Evolutionary conservation across 2,329 filamentous ascomycete species (phyloP).

Genomic region (Ascosphaera apis): DNA sequence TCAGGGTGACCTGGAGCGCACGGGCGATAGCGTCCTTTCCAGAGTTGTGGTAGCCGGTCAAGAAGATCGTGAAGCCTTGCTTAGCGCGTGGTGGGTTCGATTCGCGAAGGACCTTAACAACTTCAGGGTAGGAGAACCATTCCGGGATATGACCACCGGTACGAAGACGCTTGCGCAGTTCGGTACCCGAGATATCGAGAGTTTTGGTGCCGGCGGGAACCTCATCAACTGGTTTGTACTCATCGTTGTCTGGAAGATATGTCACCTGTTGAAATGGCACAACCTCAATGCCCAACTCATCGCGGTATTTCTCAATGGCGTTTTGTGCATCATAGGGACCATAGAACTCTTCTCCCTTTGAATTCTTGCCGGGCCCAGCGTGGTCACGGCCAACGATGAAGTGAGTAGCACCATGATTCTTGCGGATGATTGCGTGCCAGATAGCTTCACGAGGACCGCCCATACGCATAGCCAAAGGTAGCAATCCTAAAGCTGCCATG

Average conservation of each 20-base stretch:
- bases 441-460: conserved; percentile 93
- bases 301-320: conserved; percentile 85
- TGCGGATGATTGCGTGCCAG: conserved; percentile 99
- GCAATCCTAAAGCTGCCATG: conserved; percentile 88
- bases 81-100: conserved; percentile 76
- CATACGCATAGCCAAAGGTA: conserved; percentile 97
- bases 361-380: conserved; percentile 95
- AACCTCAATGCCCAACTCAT: conserved; percentile 94
- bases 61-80: conserved; percentile 96
- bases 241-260: conserved; percentile 88
- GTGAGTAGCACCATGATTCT: conserved; percentile 97
- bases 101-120: conserved; percentile 86
- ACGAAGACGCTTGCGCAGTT: conserved; percentile 76
- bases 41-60: conserved; percentile 88
- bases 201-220: conserved; percentile 66
- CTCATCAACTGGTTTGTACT: conserved; percentile 85
- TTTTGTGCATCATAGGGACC: conserved; percentile 94
- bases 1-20: conserved; percentile 86
- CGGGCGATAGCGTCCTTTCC: conserved; percentile 95
- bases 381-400: conserved; percentile 99
- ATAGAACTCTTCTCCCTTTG: conserved; percentile 89
- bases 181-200: conserved; percentile 65
- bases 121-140: conserved; percentile 99
- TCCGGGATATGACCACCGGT: conserved; percentile 89
- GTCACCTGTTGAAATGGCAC: conserved; percentile 99